phyloP scores from a whole-genome alignment of 371 early-diverging fungal genomes.

The Funneliformis caledonium region DNA sequence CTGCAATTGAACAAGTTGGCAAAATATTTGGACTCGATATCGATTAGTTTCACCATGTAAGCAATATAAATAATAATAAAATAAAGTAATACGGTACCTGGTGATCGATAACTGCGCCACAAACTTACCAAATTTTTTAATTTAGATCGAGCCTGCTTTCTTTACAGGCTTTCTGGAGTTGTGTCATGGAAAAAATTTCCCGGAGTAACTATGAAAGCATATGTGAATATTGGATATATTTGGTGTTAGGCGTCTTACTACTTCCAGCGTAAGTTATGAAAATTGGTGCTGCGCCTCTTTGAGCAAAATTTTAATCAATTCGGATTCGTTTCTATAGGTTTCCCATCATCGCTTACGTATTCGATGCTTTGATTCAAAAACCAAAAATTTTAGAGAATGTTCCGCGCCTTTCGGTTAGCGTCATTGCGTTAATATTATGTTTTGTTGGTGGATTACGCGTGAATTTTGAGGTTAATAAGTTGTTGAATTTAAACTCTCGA shows the following conservation, averaged over 20 bases:
- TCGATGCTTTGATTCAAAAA: background rate
- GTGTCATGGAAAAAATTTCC: slow-evolving; percentile 15
- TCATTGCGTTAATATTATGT: background rate
- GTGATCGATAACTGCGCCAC: background rate
- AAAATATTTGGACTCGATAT: background rate
- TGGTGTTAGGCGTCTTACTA: background rate
- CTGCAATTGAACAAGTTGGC: too few relatives aligned
- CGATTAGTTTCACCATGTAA: slow-evolving; percentile 4
- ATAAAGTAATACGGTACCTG: background rate
- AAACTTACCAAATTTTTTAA: background rate
- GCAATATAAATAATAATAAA: background rate
- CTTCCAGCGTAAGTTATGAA: background rate
- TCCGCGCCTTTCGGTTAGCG: background rate
- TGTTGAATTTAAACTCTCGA: background rate
- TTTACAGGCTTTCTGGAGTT: slow-evolving; percentile 9
- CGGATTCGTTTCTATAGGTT: background rate
- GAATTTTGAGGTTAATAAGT: background rate
- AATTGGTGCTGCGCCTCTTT: background rate
- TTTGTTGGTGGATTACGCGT: background rate
- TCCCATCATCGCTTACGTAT: background rate
- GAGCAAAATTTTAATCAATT: background rate
- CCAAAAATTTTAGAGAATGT: background rate
- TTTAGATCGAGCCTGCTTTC: background rate
- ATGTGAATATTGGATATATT: slow-evolving; percentile 10
- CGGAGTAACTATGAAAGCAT: background rate